Evolutionary conservation across 169 alveolate species (phyloP), one percentile per base, ranked within the genome.

Genomic region (Cryptosporidium parvum): DNA sequence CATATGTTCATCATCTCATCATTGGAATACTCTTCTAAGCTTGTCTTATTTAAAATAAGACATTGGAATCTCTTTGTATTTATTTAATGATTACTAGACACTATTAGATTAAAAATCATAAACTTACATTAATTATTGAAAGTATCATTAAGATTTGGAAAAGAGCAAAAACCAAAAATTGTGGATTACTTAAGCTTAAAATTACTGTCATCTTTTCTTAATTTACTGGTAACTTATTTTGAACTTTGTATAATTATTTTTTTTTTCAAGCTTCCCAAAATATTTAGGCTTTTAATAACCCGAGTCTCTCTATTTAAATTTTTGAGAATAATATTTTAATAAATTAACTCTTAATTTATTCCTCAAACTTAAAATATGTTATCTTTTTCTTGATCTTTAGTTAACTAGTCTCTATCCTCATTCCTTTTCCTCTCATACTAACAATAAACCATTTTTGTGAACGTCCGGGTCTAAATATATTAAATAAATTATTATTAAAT

Each of bases 1-100:
- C 89, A 80, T 7, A 80, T 80, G 29, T 42, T n/a, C 1, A 35
- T 42, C 45, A 29, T 80, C 31, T 80, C 89, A 26, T 80, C 68
- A 42, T 62, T 35, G 2, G 89, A 44, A 35, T 80, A 80, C 16
- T 80, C 89, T 16, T 26, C 70, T 12, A 62, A 23, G 7, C 29
- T 44, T 16, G 37, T 48, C 35, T 65, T 80, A 26, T 65, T 80
- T 35, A 80, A 65, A 8, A 80, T 23, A 14, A 33, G 42, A 18
- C 72, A 56, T 26, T 56, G 37, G 5, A 26, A 1, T 21, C 12
- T 14, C 67, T n/a, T 26, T 16, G 3, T 2, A 16, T 56, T 56
- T n/a, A n/a, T n/a, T 23, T 2, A 56, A 26, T 56, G 10, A 56
- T 6, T 8, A 9, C 3, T 9, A 9, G 37, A 9, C 4, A 1